Percentiles rank a stretch among this genome's conserved stretches.
These are phyloP conservation scores for Knoxdaviesia capensis DNA, from an alignment of 2,329 filamentous ascomycete genomes.

Conservation along the genomic window DNA sequence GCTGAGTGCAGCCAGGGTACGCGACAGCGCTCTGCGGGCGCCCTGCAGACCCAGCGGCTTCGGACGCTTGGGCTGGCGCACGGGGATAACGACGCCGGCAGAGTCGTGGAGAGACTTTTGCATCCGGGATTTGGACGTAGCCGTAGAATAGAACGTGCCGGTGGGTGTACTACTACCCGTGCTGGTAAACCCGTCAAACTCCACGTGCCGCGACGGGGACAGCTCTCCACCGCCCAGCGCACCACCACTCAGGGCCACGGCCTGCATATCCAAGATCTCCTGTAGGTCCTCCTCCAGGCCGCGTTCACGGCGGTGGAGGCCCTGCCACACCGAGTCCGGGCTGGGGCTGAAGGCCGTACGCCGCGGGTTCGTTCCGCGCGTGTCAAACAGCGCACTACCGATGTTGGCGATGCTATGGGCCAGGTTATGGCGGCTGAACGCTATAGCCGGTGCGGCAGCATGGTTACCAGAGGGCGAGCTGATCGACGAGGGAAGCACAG, in stretches of 20 bases:
- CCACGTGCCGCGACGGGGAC: constrained; percentile 2
- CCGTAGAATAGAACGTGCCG: constrained; percentile 17
- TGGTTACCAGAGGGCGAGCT: constrained; percentile 4
- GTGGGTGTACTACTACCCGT: constrained; percentile 21
- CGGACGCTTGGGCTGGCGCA: constrained; percentile 30
- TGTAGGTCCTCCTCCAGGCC: constrained; percentile 26
- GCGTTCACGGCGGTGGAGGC: constrained; percentile 23
- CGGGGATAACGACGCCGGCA: constrained; percentile 33
- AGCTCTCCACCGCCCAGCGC: neutral
- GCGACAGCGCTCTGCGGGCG: constrained; percentile 43
- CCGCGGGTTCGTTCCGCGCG: constrained; percentile 8
- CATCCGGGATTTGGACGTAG: constrained; percentile 19
- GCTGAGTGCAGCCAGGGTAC: constrained; percentile 41
- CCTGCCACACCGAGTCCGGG: constrained; percentile 25
- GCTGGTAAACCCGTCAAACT: constrained; percentile 16
- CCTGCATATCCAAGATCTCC: constrained; percentile 26
- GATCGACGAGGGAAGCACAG: constrained; percentile 10
- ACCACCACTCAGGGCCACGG: constrained; percentile 11
- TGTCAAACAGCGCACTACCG: constrained; percentile 19
- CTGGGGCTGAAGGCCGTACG: constrained; percentile 7
- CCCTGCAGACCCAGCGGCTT: constrained; percentile 35
- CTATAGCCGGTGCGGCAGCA: neutral
- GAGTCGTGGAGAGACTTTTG: constrained; percentile 20
- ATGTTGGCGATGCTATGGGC: constrained; percentile 4
- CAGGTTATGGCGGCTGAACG: constrained; percentile 2